These are phyloP conservation scores for Eutrema yunnanense DNA, from an alignment of 345 rosid genomes.

Conservation along the genomic window DNA sequence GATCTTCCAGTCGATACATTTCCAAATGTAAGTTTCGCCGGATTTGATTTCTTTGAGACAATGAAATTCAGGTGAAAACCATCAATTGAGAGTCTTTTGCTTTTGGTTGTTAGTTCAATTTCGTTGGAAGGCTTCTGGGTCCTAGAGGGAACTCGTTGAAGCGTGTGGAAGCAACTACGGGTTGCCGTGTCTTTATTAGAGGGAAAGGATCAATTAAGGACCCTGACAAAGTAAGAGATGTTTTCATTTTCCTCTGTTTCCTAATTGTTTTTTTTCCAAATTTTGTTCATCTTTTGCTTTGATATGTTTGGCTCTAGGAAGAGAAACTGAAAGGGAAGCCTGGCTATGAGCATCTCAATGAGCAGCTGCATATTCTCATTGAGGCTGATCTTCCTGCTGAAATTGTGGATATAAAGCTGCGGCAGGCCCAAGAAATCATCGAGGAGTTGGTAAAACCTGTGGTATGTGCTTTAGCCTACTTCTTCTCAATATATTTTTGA, in stretches of 20 bases:
- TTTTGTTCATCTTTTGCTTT: background rate
- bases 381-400: slow-evolving; percentile 70
- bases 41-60: slow-evolving; percentile 7
- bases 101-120: slow-evolving; percentile 62
- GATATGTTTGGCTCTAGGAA: slow-evolving; percentile 42
- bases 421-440: slow-evolving; percentile 73
- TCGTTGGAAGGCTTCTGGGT: slow-evolving; percentile 96
- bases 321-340: slow-evolving; percentile 69
- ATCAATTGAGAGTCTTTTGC: background rate
- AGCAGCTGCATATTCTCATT: slow-evolving; percentile 66
- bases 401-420: slow-evolving; percentile 50
- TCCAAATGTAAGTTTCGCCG: slow-evolving; percentile 21
- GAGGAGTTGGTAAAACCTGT: slow-evolving; percentile 94
- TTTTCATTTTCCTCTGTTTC: background rate
- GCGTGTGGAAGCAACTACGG: slow-evolving; percentile 97
- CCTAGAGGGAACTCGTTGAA: slow-evolving; percentile 98
- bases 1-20: slow-evolving; percentile 93
- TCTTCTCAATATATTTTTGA: background rate
- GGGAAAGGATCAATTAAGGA: slow-evolving; percentile 99
- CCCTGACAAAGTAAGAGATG: slow-evolving; percentile 74
- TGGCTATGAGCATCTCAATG: slow-evolving; percentile 70
- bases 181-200: slow-evolving; percentile 95
- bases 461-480: slow-evolving; percentile 39
- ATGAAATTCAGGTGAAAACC: background rate
- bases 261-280: background rate